Evolutionary conservation across 2,329 filamentous ascomycete species (phyloP).

Genomic region (Fusarium concolor): DNA sequence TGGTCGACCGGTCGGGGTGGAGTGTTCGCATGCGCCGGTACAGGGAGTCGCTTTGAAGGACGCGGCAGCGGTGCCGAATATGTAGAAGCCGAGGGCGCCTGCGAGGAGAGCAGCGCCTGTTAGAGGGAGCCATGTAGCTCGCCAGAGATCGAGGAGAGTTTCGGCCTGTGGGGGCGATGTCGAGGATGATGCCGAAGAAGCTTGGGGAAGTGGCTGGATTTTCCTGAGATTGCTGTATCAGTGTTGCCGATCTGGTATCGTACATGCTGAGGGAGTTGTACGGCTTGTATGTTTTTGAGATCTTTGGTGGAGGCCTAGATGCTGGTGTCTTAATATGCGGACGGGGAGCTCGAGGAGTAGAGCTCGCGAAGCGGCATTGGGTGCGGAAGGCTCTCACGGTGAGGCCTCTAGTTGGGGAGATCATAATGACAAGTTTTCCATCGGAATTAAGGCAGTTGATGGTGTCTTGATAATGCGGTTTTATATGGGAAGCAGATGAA

Average conservation of each 20-base stretch:
- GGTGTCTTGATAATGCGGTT: constrained; percentile 3
- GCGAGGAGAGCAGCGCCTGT: constrained; percentile 60
- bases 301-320: constrained; percentile 40
- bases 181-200: constrained; percentile 28
- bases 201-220: constrained; percentile 11
- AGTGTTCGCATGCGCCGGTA: constrained; percentile 49
- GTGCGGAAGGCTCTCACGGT: constrained; percentile 18
- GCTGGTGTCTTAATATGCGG: constrained; percentile 33
- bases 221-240: constrained; percentile 33
- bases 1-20: constrained; percentile 61
- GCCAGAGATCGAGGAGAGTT: constrained; percentile 53
- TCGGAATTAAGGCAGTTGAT: constrained; percentile 1
- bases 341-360: constrained; percentile 41
- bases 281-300: constrained; percentile 49
- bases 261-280: constrained; percentile 27
- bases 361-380: constrained; percentile 49
- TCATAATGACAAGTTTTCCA: constrained; percentile 47
- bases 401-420: constrained; percentile 45
- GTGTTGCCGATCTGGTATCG: background rate
- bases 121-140: constrained; percentile 57
- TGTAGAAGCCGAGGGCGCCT: constrained; percentile 61
- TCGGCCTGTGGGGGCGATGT: constrained; percentile 44
- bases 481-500: constrained; percentile 26
- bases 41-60: constrained; percentile 47
- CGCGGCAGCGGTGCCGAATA: constrained; percentile 55